Evolutionary conservation across 768 basidiomycete species (phyloP).

Genomic region (Leccinum disarticulatum): DNA sequence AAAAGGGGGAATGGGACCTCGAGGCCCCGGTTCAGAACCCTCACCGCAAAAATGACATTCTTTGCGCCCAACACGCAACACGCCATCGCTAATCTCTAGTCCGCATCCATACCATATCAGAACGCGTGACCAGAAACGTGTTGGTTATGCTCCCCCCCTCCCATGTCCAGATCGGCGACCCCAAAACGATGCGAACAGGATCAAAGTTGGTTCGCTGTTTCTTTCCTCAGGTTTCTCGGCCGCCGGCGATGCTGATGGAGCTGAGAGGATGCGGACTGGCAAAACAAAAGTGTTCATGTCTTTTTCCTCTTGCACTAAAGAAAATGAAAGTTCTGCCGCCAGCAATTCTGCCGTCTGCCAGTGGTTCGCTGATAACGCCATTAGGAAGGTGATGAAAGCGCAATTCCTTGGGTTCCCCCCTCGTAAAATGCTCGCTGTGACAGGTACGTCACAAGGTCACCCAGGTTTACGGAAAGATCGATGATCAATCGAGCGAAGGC

Average conservation of each 20-base stretch:
- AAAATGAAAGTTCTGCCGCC: slow-evolving; percentile 1
- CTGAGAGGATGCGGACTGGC: slow-evolving; percentile 9
- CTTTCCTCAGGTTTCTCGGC: neutral
- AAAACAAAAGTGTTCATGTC: slow-evolving; percentile 4
- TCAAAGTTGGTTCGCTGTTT: slow-evolving; percentile 3
- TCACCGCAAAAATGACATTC: slow-evolving; percentile 9
- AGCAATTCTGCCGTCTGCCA: slow-evolving; percentile 11
- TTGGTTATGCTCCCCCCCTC: neutral
- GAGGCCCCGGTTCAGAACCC: slow-evolving; percentile 9
- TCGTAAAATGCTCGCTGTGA: slow-evolving; percentile 12
- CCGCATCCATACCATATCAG: neutral
- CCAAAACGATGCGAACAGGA: neutral
- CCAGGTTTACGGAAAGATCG: slow-evolving; percentile 16
- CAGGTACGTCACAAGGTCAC: slow-evolving; percentile 14
- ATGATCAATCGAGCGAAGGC: slow-evolving; percentile 13
- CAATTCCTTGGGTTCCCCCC: slow-evolving; percentile 8
- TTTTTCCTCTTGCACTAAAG: neutral
- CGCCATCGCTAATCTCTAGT: slow-evolving; percentile 3
- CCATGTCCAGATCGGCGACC: slow-evolving; percentile 9
- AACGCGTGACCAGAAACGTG: slow-evolving; percentile 20
- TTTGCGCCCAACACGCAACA: slow-evolving; percentile 12
- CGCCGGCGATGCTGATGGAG: neutral
- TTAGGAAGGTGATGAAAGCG: slow-evolving; percentile 15
- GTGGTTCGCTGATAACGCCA: slow-evolving; percentile 19
- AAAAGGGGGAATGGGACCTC: neutral